Conservation (phyloP, 208 protist species). For the Strigomonas galati region DNA sequence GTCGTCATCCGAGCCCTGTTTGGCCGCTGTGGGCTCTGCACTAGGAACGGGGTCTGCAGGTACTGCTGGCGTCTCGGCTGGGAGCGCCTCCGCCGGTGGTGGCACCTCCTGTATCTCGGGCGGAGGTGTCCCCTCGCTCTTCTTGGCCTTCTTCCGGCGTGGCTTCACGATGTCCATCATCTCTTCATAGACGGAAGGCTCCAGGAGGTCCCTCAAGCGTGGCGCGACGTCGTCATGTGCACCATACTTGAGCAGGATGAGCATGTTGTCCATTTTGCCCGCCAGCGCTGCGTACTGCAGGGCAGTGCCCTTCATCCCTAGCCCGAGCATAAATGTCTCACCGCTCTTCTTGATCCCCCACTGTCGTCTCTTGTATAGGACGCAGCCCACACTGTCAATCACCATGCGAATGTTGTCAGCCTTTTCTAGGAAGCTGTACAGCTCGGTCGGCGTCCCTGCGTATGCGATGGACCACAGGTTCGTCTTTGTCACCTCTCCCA, state of each 20-base stretch:
- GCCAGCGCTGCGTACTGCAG: conserved; percentile 80
- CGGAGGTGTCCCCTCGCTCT: not conserved
- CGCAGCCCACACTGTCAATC: conserved; percentile 48
- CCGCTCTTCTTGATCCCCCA: conserved; percentile 63
- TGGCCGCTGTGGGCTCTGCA: not conserved
- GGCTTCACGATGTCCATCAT: conserved; percentile 27
- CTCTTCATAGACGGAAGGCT: conserved; percentile 17
- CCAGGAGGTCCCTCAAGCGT: conserved; percentile 58
- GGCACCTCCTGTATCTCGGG: not conserved
- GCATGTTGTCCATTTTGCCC: conserved; percentile 69
- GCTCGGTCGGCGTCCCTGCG: conserved; percentile 40
- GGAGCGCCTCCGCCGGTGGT: not conserved
- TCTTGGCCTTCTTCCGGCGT: conserved; percentile 12
- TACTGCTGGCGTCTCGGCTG: not conserved
- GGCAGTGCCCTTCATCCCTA: conserved; percentile 70
- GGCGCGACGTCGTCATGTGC: conserved; percentile 46
- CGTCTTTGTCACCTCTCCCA: conserved; percentile 25
- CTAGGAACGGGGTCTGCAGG: not conserved
- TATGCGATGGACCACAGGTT: conserved; percentile 81
- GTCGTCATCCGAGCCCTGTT: not conserved
- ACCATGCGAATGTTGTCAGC: conserved; percentile 18
- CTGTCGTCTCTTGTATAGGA: conserved; percentile 52
- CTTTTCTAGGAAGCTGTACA: conserved; percentile 44
- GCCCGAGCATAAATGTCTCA: conserved; percentile 48
- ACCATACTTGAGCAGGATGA: conserved; percentile 61